Evolutionary conservation across 176 grass and related monocot genomes (phyloP), one percentile per base, ranked within the genome.

Genomic region (Elaeis guineensis): DNA sequence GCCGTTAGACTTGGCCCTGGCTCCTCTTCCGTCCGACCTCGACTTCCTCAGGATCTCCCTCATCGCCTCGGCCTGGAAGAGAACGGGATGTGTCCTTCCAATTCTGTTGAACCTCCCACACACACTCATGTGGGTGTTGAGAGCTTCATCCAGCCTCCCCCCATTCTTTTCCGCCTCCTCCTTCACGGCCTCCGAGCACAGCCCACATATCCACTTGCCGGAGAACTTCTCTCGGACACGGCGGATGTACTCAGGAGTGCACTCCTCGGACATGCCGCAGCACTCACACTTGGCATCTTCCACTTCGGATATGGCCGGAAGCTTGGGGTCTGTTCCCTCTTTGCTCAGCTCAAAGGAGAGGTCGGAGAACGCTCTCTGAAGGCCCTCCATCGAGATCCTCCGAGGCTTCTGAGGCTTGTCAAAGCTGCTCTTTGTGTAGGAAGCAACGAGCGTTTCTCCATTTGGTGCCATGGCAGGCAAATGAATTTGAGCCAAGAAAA

Each of bases 201-300:
- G 67, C 11, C 92, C 93, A 54, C 93, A 97, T 51, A 97, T 50
- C 93, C 87, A 89, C 75, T 74, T 72, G 25, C 87, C 93, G 66
- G 73, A 75, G 84, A 91, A 97, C 59, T 72, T 58, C 55, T 78
- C 71, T 5, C 93, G 72, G 5, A 97, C 93, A 52, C 67, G 74
- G 23, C 19, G 59, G 67, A 91, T 85, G 81, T 85, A 97, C 54
- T 69, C 72, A 35, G 67, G 76, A 21, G 93, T 97, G 87, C 81
- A 97, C 54, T 91, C 87, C 78, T 97, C 93, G 0, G 81, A 66
- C 93, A 91, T 86, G 73, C 87, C 87, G 75, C 93, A 95, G 78
- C 90, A 91, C 72, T 86, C 87, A 50, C 93, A 97, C 19, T 70
- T 68, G 25, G 83, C 82, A 1, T 83, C 66, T 78, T 97, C 78